Conservation (phyloP, 257 asterid species). For the Fraxinus excelsior region DNA sequence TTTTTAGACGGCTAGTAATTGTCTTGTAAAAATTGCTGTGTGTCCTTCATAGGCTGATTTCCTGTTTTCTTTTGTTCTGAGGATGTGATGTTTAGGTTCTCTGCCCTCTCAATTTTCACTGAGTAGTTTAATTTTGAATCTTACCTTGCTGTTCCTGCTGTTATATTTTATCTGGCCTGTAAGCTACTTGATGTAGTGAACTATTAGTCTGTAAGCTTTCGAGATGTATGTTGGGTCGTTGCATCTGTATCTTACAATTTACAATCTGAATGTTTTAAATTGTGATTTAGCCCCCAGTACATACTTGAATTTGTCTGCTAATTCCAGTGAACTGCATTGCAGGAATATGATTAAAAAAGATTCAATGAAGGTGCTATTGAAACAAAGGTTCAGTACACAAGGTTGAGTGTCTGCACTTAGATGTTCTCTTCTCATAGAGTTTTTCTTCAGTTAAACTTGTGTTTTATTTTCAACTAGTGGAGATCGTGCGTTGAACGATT, state of each 20-base stretch:
- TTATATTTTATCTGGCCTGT: not conserved
- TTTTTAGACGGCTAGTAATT: not conserved
- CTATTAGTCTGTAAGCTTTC: not conserved
- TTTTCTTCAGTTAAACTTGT: slow-evolving; percentile 1
- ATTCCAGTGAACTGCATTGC: slow-evolving; percentile 33
- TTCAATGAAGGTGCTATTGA: slow-evolving; percentile 60
- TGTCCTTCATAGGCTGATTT: not conserved
- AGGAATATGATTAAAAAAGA: slow-evolving; percentile 72
- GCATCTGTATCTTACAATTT: not conserved
- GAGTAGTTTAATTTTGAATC: slow-evolving; percentile 3
- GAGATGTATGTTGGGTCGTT: not conserved
- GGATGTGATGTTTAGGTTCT: slow-evolving; percentile 2
- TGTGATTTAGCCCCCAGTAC: slow-evolving; percentile 6
- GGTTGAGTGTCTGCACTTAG: slow-evolving; percentile 48
- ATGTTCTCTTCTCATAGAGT: slow-evolving; percentile 18
- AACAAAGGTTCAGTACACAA: slow-evolving; percentile 51
- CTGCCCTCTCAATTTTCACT: not conserved
- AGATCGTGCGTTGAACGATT: too few species aligned
- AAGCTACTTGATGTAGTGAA: not conserved
- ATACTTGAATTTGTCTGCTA: slow-evolving; percentile 17
- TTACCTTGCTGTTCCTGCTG: not conserved
- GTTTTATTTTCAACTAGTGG: not conserved
- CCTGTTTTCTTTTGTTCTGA: not conserved
- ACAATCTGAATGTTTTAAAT: not conserved
- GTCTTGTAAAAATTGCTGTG: not conserved